A percentile compares a stretch with the other conserved stretches of the same genome.
These are phyloP conservation scores for Kwoniella bestiolae DNA, from an alignment of 768 basidiomycete species.

Conservation along the genomic window DNA sequence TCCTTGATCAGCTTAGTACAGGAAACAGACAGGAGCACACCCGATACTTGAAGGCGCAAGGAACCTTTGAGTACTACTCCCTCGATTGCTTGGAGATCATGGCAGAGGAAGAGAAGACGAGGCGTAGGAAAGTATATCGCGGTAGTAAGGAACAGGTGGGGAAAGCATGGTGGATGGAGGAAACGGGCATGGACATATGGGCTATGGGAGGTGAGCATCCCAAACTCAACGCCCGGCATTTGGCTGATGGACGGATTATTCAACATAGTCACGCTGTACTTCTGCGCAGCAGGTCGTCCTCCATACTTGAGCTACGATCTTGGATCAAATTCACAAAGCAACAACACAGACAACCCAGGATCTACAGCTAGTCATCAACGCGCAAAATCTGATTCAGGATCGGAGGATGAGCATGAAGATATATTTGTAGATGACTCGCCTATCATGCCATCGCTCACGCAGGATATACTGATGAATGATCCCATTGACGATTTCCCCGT, in stretches of 20 bases:
- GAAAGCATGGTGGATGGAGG: conserved; percentile 25
- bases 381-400: neutral
- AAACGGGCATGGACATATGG: conserved; percentile 35
- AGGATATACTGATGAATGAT: neutral
- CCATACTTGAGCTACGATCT: too few relatives aligned
- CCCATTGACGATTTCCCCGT: neutral
- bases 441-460: neutral
- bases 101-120: neutral
- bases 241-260: neutral
- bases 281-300: neutral
- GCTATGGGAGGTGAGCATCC: conserved; percentile 32
- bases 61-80: conserved; percentile 28
- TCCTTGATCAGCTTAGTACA: neutral
- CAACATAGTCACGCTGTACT: conserved; percentile 12
- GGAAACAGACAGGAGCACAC: neutral
- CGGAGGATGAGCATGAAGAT: too few relatives aligned
- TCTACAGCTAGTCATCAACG: neutral
- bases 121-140: neutral
- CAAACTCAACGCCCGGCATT: neutral
- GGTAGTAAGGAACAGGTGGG: conserved; percentile 17
- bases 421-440: too few relatives aligned
- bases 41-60: neutral
- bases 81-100: conserved; percentile 25
- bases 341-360: neutral
- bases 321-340: too few relatives aligned